Conservation (phyloP, 1,139 yeast genomes). For the Pneumocystis sp. region DNA sequence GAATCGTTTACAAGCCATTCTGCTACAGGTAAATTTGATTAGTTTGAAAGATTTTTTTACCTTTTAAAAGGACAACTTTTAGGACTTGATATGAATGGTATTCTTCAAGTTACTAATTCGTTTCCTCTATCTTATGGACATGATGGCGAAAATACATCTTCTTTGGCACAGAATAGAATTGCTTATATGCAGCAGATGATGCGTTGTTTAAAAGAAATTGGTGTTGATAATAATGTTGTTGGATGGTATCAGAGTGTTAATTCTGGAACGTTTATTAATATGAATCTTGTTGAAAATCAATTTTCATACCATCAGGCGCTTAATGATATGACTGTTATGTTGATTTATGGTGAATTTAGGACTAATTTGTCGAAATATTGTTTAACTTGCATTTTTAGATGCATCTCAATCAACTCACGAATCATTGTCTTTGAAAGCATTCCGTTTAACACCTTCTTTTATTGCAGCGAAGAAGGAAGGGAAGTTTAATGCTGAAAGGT, state of each 20-base stretch:
- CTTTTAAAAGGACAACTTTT: conserved; percentile 58
- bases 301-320: conserved; percentile 34
- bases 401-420: conserved; percentile 48
- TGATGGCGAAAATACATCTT: conserved; percentile 26
- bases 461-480: conserved; percentile 38
- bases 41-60: not conserved
- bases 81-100: conserved; percentile 54
- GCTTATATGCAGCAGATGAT: conserved; percentile 54
- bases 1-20: conserved; percentile 42
- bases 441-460: conserved; percentile 51
- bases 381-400: conserved; percentile 36
- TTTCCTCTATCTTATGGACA: conserved; percentile 44
- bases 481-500: conserved; percentile 40
- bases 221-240: conserved; percentile 55
- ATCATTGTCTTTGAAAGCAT: conserved; percentile 51
- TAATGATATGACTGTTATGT: conserved; percentile 9
- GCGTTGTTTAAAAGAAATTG: conserved; percentile 45
- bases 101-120: conserved; percentile 40
- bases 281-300: conserved; percentile 22
- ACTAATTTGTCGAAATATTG: conserved; percentile 46
- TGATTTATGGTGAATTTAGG: conserved; percentile 34
- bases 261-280: conserved; percentile 56
- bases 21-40: not conserved
- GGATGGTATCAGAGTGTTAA: conserved; percentile 72
- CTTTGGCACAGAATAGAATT: conserved; percentile 18